A percentile compares a stretch with the other conserved stretches of the same genome.
Conservation (phyloP, 352 stramenopile genomes). For the Globisporangium alternatum region DNA sequence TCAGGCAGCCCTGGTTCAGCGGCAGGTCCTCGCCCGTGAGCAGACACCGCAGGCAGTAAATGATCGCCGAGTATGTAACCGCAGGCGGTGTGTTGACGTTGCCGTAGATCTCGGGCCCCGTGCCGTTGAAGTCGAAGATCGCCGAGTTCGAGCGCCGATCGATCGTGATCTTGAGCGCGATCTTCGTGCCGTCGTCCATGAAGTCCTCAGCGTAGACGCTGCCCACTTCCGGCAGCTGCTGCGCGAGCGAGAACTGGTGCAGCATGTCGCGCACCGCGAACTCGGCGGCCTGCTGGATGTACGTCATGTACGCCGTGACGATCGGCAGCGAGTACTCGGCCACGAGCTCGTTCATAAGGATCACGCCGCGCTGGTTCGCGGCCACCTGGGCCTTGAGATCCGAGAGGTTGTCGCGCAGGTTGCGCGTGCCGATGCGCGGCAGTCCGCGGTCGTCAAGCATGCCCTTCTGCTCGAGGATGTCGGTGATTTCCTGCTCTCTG, state of each 20-base stretch:
- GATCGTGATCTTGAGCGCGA: constrained; percentile 96
- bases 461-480: constrained; percentile 93
- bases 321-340: constrained; percentile 93
- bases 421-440: constrained; percentile 91
- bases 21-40: constrained; percentile 93
- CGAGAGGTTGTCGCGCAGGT: constrained; percentile 97
- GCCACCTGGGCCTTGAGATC: constrained; percentile 98
- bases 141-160: constrained; percentile 88
- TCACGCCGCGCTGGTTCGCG: constrained; percentile 96
- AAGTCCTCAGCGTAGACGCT: constrained; percentile 94
- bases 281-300: constrained; percentile 96
- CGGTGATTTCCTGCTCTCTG: constrained; percentile 94
- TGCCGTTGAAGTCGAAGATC: constrained; percentile 97
- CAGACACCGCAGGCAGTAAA: constrained; percentile 98
- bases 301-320: constrained; percentile 98
- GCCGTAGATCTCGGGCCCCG: constrained; percentile 95
- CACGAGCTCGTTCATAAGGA: constrained; percentile 94
- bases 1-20: constrained; percentile 97
- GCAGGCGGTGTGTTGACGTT: constrained; percentile 98
- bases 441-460: constrained; percentile 79
- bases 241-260: constrained; percentile 88
- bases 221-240: constrained; percentile 73
- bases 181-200: constrained; percentile 98
- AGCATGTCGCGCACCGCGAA: constrained; percentile 95
- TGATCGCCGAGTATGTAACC: constrained; percentile 98